Percentiles rank a stretch among this genome's conserved stretches.
Evolutionary conservation across 2,329 filamentous ascomycete genomes (phyloP).

Genomic region (Paraphoma sp.): DNA sequence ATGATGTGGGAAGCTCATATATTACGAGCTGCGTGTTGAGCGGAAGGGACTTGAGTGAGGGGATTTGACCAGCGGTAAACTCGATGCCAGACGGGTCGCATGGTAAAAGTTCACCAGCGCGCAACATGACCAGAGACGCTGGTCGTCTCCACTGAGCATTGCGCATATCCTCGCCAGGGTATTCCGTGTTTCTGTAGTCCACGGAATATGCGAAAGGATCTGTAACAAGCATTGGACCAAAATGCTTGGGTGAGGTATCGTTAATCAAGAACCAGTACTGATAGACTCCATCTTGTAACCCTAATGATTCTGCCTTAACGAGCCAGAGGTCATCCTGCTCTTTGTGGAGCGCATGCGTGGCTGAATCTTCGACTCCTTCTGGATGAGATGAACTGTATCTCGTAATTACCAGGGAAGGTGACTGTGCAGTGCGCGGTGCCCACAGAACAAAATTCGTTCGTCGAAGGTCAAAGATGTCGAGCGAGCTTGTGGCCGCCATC

Average conservation of each 20-base stretch:
- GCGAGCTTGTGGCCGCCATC: not conserved
- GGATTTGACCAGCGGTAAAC: not conserved
- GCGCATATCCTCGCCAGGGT: not conserved
- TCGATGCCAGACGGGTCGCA: not conserved
- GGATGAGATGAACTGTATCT: not conserved
- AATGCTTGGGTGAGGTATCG: not conserved
- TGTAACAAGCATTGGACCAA: not conserved
- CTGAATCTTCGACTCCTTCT: not conserved
- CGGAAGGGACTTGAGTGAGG: not conserved
- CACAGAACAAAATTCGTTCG: not conserved
- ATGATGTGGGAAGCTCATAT: not conserved
- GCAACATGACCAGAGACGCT: not conserved
- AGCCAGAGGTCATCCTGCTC: not conserved
- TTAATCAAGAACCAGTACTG: not conserved
- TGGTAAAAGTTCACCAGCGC: not conserved
- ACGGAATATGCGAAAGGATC: not conserved
- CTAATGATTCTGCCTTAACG: not conserved
- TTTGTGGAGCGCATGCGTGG: not conserved
- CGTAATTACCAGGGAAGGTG: not conserved
- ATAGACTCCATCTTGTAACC: not conserved
- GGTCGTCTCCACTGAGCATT: not conserved
- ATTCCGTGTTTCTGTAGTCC: not conserved
- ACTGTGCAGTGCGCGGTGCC: not conserved
- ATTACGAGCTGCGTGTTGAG: not conserved
- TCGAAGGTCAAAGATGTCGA: not conserved